Base-by-base conservation (phyloP, 371 early-diverging fungal species). In the Syncephalastrum sp. region DNA sequence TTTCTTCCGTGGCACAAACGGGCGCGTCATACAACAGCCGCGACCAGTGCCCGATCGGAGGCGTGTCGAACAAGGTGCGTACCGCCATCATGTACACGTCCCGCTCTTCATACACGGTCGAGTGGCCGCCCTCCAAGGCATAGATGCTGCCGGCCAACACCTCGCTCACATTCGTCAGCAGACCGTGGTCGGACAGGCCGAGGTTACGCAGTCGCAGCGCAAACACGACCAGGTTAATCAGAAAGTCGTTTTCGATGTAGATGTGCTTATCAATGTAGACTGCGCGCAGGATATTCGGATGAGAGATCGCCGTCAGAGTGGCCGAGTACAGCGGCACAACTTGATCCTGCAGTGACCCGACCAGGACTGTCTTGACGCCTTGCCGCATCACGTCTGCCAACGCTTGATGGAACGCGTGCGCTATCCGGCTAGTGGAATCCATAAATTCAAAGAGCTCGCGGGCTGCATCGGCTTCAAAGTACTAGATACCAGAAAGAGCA, bases 321-420 rank as follows among this genome's bases (percentile, higher is more conserved):
- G 93, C 92, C 13, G 97, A 97, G 70, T 96, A 93, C 17, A 95
- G 75, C 49, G 96, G 96, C 0, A 95, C 96, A 0, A 94, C 96
- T 63, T 97, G 96, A 64, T 97, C 97, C 53, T 92, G 92, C 90
- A 94, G 69, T 8, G 88, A 81, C 17, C 90, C 83, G 59, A 89
- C 70, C 59, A 89, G 72, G 0, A 87, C 81, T 13, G 89, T 63
- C 38, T 89, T 82, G 15, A 92, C 83, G 2, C 91, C 90, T 1
- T 72, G 61, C 3, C 84, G 68, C 19, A 93, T 70, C 1, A 94
- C 72, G 13, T 68, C 73, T n/a, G 79, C 72, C 54, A 94, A 74
- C 0, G 92, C 89, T 1, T 82, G 76, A 29, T 81, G 77, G 54
- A 90, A 94, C 48, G 75, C 74, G 54, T 66, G 70, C 13, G 90